Evolutionary conservation across 2,329 filamentous ascomycete genomes (phyloP), one percentile per base, ranked within the genome.

Genomic region (Colletotrichum musicola): DNA sequence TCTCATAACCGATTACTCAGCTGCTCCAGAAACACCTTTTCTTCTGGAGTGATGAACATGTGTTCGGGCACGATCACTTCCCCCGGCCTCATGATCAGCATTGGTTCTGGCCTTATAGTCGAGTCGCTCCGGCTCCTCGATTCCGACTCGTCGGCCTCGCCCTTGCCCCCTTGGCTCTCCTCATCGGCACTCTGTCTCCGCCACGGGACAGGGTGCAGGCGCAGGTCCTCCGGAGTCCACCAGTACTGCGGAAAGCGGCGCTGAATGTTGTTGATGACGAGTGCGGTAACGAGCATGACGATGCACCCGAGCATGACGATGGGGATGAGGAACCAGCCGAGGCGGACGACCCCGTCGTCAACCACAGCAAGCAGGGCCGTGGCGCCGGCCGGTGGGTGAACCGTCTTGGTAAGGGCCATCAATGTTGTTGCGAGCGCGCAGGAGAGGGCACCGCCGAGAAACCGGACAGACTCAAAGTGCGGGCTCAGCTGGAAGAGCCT

Each of bases 381-480:
- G 9, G 92, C 92, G 4, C 92, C 92, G 0, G 91, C 92, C 0
- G 92, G 92, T 0, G 92, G 92, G 72, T 94, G 91, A 0, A 92
- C 84, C 0, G 91, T 93, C 60, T 90, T 90, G 1, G 91, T 94
- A 22, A 93, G 73, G 0, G 84, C 85, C 92, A 94, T 94, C 64
- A 88, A 66, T 1, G 85, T 81, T 0, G 88, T 92, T 0, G 91
- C 85, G 3, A 85, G 76, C 0, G 89, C 91, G 71, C 91, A 93
- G 1, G 90, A 82, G 0, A 94, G 78, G 12, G 91, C 87, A 12
- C 89, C 91, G 1, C 85, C 90, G 0, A 93, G 74, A 85, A 89
- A 92, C 35, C 86, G 86, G 35, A 92, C 79, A 1, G 84, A 77
- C 30, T 87, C 79, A 40, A 84, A 83, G 63, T 79, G 72, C 2